These are phyloP conservation scores for Mycothermus thermophilus DNA, from an alignment of 495 filamentous ascomycete species.

Conservation along the genomic window DNA sequence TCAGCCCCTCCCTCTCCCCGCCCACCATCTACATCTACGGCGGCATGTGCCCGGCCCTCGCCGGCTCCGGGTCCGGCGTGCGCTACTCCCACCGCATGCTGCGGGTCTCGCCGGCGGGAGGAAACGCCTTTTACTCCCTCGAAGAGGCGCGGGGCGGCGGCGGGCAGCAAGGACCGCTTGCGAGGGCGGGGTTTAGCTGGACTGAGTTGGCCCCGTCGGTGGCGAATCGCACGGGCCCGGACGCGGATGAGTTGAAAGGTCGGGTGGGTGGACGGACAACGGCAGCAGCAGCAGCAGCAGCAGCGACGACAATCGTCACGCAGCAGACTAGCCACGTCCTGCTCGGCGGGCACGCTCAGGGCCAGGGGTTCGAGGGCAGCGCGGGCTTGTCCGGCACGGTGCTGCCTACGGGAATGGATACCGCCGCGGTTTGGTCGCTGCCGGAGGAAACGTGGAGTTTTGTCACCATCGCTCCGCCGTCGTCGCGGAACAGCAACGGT, in stretches of 20 bases:
- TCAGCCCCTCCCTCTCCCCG: conserved; percentile 32
- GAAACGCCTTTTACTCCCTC: conserved; percentile 8
- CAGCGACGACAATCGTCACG: conserved; percentile 34
- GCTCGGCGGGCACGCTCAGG: conserved; percentile 81
- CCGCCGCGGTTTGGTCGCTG: conserved; percentile 72
- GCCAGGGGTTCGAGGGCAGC: no score
- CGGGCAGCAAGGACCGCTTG: conserved; percentile 33
- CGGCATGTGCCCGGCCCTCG: conserved; percentile 65
- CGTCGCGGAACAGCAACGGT: conserved; percentile 5
- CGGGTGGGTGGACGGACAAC: no score
- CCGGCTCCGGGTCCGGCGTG: conserved; percentile 31
- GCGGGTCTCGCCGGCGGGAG: conserved; percentile 38
- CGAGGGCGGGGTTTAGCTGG: conserved; percentile 78
- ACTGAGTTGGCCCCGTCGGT: conserved; percentile 48
- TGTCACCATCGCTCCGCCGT: conserved; percentile 42
- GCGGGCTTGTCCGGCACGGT: no score
- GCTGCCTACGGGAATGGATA: conserved; percentile 88
- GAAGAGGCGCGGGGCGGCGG: conserved; percentile 10
- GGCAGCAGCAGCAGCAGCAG: no score
- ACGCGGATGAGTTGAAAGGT: no score
- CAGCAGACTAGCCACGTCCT: conserved; percentile 67
- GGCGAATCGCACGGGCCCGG: conserved; percentile 41
- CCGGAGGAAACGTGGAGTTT: conserved; percentile 82
- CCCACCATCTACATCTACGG: conserved; percentile 62
- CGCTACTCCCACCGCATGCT: conserved; percentile 70